Evolutionary conservation across 805 yeast genomes (phyloP).

Genomic region (Candida dendrica): DNA sequence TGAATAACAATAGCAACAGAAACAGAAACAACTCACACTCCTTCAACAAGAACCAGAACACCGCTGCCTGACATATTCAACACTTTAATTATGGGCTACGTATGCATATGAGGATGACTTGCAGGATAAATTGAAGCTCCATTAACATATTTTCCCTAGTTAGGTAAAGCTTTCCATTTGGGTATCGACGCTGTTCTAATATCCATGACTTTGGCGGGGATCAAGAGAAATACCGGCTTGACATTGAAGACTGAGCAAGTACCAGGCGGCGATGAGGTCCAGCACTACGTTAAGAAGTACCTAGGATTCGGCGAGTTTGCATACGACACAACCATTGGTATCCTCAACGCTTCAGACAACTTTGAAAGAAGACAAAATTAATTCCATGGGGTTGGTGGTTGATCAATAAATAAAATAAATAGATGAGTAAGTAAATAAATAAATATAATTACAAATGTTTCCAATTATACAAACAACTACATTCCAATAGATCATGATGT

Average conservation of each 20-base stretch:
- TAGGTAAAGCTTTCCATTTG: constrained; percentile 51
- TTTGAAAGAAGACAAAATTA: constrained; percentile 50
- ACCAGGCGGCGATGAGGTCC: constrained; percentile 37
- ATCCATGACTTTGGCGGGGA: constrained; percentile 66
- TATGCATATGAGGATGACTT: neutral
- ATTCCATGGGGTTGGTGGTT: neutral
- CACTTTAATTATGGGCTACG: neutral
- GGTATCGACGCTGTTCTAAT: constrained; percentile 53
- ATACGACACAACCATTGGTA: constrained; percentile 64
- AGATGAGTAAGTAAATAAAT: too few relatives aligned
- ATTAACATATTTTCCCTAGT: constrained; percentile 12
- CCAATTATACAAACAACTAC: too few relatives aligned
- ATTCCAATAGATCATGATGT: too few relatives aligned
- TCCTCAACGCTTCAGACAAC: constrained; percentile 64
- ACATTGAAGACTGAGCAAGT: constrained; percentile 46
- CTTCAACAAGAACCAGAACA: too few relatives aligned
- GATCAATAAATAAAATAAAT: too few relatives aligned
- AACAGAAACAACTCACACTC: neutral
- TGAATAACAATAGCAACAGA: too few relatives aligned
- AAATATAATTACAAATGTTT: too few relatives aligned
- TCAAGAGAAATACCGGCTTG: constrained; percentile 66
- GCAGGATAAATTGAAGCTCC: too few relatives aligned
- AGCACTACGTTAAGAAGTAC: constrained; percentile 54
- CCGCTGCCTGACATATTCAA: too few relatives aligned
- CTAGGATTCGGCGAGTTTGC: constrained; percentile 81